A percentile compares a stretch with the other conserved stretches of the same genome.
Conservation (phyloP, 2,329 filamentous ascomycete genomes). For the Monosporascus ibericus region DNA sequence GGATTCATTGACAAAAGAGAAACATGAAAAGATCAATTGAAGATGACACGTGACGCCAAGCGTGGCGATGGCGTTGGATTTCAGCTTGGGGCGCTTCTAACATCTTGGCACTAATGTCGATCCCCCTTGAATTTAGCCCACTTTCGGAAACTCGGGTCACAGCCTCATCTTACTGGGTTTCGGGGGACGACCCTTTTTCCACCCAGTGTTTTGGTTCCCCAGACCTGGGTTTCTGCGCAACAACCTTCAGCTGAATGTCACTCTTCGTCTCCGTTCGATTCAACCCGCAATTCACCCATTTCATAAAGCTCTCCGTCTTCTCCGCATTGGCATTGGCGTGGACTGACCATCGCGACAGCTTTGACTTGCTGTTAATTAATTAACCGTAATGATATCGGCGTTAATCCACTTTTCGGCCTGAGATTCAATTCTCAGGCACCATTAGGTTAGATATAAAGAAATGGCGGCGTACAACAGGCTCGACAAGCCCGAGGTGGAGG, state of each 20-base stretch:
- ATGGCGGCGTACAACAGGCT: neutral
- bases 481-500: neutral
- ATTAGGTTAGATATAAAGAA: neutral
- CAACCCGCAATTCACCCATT: too few species aligned
- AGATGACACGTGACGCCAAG: neutral
- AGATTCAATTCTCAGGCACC: neutral
- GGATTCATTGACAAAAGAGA: too few species aligned
- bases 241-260: too few species aligned
- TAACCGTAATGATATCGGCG: neutral
- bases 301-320: too few species aligned
- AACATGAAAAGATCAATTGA: too few species aligned
- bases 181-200: too few species aligned
- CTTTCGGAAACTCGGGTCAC: neutral
- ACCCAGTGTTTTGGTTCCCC: too few species aligned
- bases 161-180: neutral
- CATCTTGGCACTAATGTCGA: neutral
- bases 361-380: neutral
- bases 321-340: too few species aligned
- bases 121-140: neutral
- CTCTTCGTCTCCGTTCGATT: too few species aligned
- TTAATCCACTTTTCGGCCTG: neutral
- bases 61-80: neutral
- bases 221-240: too few species aligned
- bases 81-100: neutral
- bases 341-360: neutral